Evolutionary conservation across 108 stramenopile species (phyloP).

Genomic region (Fragilariopsis cylindrus): DNA sequence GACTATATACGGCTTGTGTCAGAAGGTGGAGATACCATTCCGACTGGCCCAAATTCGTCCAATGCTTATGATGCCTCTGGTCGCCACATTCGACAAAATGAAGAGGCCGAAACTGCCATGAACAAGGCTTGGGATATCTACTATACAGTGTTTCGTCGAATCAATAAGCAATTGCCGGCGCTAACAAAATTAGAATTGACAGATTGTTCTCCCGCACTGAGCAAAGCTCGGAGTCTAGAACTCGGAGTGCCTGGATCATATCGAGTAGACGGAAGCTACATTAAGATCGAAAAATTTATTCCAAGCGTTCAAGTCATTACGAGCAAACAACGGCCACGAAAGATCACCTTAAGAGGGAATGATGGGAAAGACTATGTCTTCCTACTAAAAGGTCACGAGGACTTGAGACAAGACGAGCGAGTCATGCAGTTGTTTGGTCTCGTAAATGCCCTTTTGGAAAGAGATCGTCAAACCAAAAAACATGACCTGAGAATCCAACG

Average conservation of each 20-base stretch:
- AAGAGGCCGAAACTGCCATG: slow-evolving; percentile 86
- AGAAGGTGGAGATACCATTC: slow-evolving; percentile 59
- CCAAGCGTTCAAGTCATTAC: slow-evolving; percentile 90
- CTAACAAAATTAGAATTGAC: slow-evolving; percentile 89
- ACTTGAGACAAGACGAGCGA: slow-evolving; percentile 98
- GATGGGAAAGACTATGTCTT: slow-evolving; percentile 98
- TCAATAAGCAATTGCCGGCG: slow-evolving; percentile 91
- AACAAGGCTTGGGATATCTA: slow-evolving; percentile 98
- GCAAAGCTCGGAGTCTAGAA: slow-evolving; percentile 81
- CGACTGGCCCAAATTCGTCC: slow-evolving; percentile 47
- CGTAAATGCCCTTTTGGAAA: slow-evolving; percentile 96
- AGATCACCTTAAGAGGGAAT: slow-evolving; percentile 92
- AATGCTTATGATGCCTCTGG: slow-evolving; percentile 44
- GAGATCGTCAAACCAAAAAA: slow-evolving; percentile 91
- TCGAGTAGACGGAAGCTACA: slow-evolving; percentile 83
- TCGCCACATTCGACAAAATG: slow-evolving; percentile 51
- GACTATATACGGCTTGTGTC: slow-evolving; percentile 61
- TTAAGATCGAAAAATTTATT: slow-evolving; percentile 91
- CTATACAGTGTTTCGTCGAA: slow-evolving; percentile 92
- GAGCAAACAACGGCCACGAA: slow-evolving; percentile 98
- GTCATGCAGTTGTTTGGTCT: slow-evolving; percentile 99
- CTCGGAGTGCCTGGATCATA: slow-evolving; percentile 98
- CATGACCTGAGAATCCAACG: slow-evolving; percentile 95
- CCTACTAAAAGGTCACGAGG: slow-evolving; percentile 99
- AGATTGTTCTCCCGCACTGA: slow-evolving; percentile 89